Evolutionary conservation across 768 basidiomycete species (phyloP), one percentile per base, ranked within the genome.

Genomic region (Boletus eberwhitei): DNA sequence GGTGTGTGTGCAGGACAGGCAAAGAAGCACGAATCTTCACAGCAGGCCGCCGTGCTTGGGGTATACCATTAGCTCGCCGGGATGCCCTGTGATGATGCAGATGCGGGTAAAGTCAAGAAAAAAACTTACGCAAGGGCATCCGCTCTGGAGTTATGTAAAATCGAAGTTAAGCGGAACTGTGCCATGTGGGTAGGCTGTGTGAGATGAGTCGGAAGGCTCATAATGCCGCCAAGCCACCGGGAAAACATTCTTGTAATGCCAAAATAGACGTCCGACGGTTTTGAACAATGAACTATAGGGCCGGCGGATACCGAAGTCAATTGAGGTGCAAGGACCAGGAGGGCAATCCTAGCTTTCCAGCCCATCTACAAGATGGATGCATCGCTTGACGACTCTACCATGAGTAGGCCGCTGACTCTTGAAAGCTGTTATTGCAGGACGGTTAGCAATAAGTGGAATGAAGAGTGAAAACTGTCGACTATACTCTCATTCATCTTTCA

Each of bases 181-280:
- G 19, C 22, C 52, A 46, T 42, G 49, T n/a, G 36, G 17, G 21
- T n/a, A 31, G 22, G 50, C 50, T 57, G 50, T 63, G 61, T 21
- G 39, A 16, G 19, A 45, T 14, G 29, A 38, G 13, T 34, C 29
- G n/a, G 42, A 48, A 34, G 14, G 11, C 13, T 31, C 41, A 24
- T 44, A 38, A 53, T 4, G 22, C 40, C 24, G 44, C 46, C 38
- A 22, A 17, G 8, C 21, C n/a, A 35, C 39, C 49, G 36, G 37
- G 22, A 40, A 44, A 55, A 54, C 14, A n/a, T 37, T 34, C 22
- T 24, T 24, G 17, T 1, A 26, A 14, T n/a, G 21, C 29, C 22
- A 52, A 59, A 54, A 54, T 54, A 49, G 21, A 48, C n/a, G 21
- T 32, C 31, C 31, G 21, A 41, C 39, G 24, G 17, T 8, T 44